Conservation (phyloP, 176 grass and related monocot genomes). For the Avena insularis region DNA sequence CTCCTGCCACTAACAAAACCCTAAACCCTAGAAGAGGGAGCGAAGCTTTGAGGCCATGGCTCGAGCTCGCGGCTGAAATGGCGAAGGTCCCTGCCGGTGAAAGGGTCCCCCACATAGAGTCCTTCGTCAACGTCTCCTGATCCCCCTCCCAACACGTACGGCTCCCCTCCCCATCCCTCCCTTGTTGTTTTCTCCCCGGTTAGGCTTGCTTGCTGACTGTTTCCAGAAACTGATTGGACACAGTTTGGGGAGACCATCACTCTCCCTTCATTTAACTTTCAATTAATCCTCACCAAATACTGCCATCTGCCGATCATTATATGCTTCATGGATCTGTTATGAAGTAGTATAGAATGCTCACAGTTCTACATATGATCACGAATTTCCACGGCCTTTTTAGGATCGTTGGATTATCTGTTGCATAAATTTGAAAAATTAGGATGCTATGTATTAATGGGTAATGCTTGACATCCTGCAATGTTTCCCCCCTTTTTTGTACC, state of each 20-base stretch:
- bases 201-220: neutral
- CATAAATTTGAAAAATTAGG: neutral
- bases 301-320: neutral
- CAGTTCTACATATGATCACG: neutral
- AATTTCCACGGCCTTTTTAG: neutral
- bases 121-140: slow-evolving; percentile 66
- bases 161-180: neutral
- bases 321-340: neutral
- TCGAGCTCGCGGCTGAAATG: slow-evolving; percentile 44
- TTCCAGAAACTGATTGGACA: neutral
- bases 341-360: neutral
- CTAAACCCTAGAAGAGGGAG: slow-evolving; percentile 48
- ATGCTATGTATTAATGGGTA: neutral
- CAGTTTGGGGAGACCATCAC: neutral
- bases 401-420: neutral
- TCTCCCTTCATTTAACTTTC: neutral
- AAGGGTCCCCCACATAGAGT: slow-evolving; percentile 70
- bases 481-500: neutral
- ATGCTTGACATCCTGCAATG: neutral
- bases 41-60: neutral
- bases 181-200: neutral
- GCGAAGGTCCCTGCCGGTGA: slow-evolving; percentile 45
- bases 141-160: slow-evolving; percentile 57
- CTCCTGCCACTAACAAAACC: slow-evolving; percentile 24
- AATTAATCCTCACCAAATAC: slow-evolving; percentile 1